Base-by-base conservation (phyloP, 108 stramenopile species). In the Skeletonema tropicum region DNA sequence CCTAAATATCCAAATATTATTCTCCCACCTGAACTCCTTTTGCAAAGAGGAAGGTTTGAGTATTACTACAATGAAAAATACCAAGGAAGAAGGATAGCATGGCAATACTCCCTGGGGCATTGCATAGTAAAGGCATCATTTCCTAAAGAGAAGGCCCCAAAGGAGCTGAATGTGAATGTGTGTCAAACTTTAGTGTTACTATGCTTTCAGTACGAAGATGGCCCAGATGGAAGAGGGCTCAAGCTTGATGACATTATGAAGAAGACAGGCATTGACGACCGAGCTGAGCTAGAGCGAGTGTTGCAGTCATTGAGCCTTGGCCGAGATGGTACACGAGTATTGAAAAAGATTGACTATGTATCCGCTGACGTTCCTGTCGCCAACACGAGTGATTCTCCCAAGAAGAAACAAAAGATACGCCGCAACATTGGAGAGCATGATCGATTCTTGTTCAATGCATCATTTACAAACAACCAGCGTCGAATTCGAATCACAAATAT, bases 401-500 rank as follows among this genome's bases (percentile, higher is more conserved):
- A 71, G 10, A 84, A 87, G 72, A 88, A 88, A 72, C 87, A 78
- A 68, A 87, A 89, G 66, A 59, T 74, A 0, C 75, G 94, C 60
- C 80, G 85, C 57, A 86, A 82, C 30, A 94, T 98, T 11, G 81
- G 89, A 33, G 90, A 94, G 35, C 45, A 74, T 6, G 97, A 98
- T 74, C 71, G 33, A 15, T 98, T 99, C 76, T 48, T 52, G 7
- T 86, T 98, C 65, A 94, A 97, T 73, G 29, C 73, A 12, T 77
- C 69, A 7, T 99, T 98, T 64, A 79, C 82, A 48, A 89, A 93
- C 35, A 97, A 97, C 71, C 89, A 85, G 66, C 74, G 83, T 21
- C 93, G 97, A 30, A 98, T 99, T 59, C 88, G 91, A 46, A 97
- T 99, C 63, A 96, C 94, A 45, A 96, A 96, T 65, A 97, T 99